Base-by-base conservation (phyloP, 2,329 filamentous ascomycete genomes). In the Hawksworthiomyces lignivorus region DNA sequence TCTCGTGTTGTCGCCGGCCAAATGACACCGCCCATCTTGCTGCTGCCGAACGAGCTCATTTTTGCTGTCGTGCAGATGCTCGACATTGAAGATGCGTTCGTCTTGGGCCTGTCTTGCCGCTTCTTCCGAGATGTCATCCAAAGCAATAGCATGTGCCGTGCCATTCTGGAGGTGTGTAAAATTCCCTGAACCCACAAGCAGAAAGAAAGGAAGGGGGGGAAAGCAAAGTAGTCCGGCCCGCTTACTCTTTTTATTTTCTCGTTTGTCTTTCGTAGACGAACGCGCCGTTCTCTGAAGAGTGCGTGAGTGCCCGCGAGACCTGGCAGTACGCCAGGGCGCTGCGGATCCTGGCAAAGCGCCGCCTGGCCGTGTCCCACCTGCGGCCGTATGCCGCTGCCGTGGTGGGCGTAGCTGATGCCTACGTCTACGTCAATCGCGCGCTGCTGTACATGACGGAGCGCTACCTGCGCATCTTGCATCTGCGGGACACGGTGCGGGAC, bases 1-100 rank as follows among this genome's bases (percentile, higher is more conserved):
- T n/a, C n/a, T n/a, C n/a, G n/a, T n/a, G n/a, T n/a, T n/a, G n/a
- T n/a, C n/a, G n/a, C n/a, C n/a, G n/a, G n/a, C n/a, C n/a, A n/a
- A n/a, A n/a, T n/a, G 24, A 26, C 24, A 26, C 24, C 64, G 58
- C 54, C 56, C 36, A 50, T 67, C 18, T 44, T 56, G 27, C 49
- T 45, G 14, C 45, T 85, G 11, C 80, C 82, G 0, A 79, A 75
- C 53, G 82, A 86, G 58, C 64, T 85, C n/a, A 60, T 83, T 21
- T 73, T 73, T 37, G 68, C 73, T 39, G 70, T 85, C 39, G 66
- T 72, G 7, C 62, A 63, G 7, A 60, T 67, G 42, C 64, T 86
- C 27, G 64, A 72, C 15, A 60, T 80, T 20, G 68, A 76, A 35
- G 77, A 83, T 49, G 65, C 77, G 29, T 69, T 78, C 45, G 65